phyloP scores from a whole-genome alignment of 1,284 basidiomycete genomes.

The Sanghuangporus weigelae region DNA sequence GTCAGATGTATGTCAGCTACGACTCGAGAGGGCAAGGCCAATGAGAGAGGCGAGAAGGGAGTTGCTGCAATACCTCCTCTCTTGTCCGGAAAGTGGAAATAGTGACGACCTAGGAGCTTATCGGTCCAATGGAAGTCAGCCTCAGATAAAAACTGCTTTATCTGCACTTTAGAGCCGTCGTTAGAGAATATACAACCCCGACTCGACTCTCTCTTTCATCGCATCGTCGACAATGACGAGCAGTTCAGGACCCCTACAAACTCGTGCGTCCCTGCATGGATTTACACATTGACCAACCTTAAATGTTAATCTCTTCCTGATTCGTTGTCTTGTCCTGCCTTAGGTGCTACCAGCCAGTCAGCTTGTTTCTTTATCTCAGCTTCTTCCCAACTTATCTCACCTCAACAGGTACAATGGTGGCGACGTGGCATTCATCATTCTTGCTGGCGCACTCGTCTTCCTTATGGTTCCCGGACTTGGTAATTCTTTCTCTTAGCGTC shows the following conservation, averaged over 20 bases:
- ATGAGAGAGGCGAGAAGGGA: not conserved
- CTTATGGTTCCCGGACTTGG: conserved; percentile 78
- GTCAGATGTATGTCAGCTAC: no score
- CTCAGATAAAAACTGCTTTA: not conserved
- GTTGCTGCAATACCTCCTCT: not conserved
- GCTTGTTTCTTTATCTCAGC: not conserved
- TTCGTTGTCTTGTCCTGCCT: not conserved
- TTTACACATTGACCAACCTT: not conserved
- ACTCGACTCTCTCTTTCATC: not conserved
- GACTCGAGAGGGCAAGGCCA: no score
- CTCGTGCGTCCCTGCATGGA: conserved; percentile 2
- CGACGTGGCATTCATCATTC: conserved; percentile 73
- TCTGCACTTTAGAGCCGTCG: not conserved
- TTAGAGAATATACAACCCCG: not conserved
- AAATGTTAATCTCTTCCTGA: not conserved
- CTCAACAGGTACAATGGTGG: conserved; percentile 53
- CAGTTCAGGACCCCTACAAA: not conserved
- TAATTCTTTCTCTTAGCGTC: conserved; percentile 24
- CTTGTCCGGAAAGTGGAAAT: not conserved
- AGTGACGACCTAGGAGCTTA: not conserved
- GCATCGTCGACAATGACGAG: conserved; percentile 2
- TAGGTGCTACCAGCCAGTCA: conserved; percentile 18
- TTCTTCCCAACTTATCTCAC: conserved; percentile 24
- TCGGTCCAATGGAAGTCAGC: not conserved
- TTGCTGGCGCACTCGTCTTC: conserved; percentile 75